Base-by-base conservation (phyloP, 371 early-diverging fungal species). In the Rhizopus stolonifer region DNA sequence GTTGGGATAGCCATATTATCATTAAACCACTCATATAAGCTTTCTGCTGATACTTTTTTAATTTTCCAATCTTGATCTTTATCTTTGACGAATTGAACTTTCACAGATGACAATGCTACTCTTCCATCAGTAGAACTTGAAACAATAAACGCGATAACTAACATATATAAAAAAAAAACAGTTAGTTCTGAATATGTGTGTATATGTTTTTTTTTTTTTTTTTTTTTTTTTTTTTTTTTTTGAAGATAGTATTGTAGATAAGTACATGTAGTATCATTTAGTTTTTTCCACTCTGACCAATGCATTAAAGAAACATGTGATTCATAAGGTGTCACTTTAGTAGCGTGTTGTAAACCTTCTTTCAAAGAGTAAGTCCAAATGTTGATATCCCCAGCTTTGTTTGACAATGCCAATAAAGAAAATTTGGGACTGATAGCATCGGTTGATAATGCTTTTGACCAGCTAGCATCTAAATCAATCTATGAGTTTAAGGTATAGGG, bases 371-470 rank as follows among this genome's bases (percentile, higher is more conserved):
- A 57, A 26, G 51, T 58, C 67, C 64, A 67, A 3, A 70, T 25
- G n/a, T 32, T 44, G 9, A 70, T 15, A 45, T 60, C 54, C 11
- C 71, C 71, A 13, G 50, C 56, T 36, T 67, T 67, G 33, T 70
- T 61, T 0, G 59, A 46, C 17, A 62, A 39, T 14, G 67, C 64
- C 9, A 70, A 22, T 8, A 67, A 7, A 29, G 54, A 48, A 25
- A 58, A 55, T 13, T 58, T 57, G 4, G 48, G 25, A 14, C 31
- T 55, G 9, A 70, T 46, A 14, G 60, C 33, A 26, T 61, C 44
- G 4, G 53, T 14, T 17, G 54, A 32, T 1, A 70, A 42, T 1
- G 34, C 15, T 14, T 58, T 46, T 15, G 71, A 67, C 71, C 71
- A 70, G 5, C 40, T 38, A 19, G 54, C 59, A 34, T 40, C 64